These are phyloP conservation scores for Tetraselmis chui DNA, from an alignment of 139 green algal species.

Conservation along the genomic window DNA sequence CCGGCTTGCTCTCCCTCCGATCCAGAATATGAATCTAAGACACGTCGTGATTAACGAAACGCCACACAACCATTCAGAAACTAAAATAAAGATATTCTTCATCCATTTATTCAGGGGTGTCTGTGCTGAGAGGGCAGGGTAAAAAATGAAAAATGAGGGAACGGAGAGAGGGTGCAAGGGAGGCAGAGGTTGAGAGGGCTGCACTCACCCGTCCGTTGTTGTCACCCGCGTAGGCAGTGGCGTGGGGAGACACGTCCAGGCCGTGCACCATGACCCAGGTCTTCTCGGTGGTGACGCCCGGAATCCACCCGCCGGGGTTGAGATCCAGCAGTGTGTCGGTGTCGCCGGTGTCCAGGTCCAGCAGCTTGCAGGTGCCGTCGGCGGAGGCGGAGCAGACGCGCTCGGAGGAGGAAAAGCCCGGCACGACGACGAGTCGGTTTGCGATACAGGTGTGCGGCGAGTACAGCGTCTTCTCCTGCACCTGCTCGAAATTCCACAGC, in stretches of 20 bases:
- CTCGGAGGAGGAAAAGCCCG: constrained; percentile 8
- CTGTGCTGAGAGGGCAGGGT: too few relatives aligned
- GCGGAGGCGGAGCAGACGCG: constrained; percentile 33
- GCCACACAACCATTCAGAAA: too few relatives aligned
- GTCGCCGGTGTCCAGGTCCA: constrained; percentile 65
- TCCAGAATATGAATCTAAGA: not conserved
- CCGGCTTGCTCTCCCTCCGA: constrained; percentile 3
- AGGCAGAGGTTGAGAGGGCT: too few relatives aligned
- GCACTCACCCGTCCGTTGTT: not conserved
- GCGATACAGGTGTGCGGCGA: not conserved
- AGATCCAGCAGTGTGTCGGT: constrained; percentile 45
- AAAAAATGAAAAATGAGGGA: too few relatives aligned
- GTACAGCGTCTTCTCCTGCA: constrained; percentile 68
- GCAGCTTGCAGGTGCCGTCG: constrained; percentile 64
- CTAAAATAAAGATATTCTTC: too few relatives aligned
- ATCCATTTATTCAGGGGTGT: too few relatives aligned
- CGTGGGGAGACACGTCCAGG: not conserved
- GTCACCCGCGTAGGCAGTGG: not conserved
- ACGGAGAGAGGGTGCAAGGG: too few relatives aligned
- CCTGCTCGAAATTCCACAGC: constrained; percentile 75
- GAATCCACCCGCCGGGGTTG: constrained; percentile 60
- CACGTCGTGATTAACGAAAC: too few relatives aligned
- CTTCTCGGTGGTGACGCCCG: constrained; percentile 30
- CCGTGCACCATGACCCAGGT: constrained; percentile 4
- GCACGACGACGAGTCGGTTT: not conserved